Evolutionary conservation across 2,329 filamentous ascomycete species (phyloP).

Genomic region (Nemania abortiva): DNA sequence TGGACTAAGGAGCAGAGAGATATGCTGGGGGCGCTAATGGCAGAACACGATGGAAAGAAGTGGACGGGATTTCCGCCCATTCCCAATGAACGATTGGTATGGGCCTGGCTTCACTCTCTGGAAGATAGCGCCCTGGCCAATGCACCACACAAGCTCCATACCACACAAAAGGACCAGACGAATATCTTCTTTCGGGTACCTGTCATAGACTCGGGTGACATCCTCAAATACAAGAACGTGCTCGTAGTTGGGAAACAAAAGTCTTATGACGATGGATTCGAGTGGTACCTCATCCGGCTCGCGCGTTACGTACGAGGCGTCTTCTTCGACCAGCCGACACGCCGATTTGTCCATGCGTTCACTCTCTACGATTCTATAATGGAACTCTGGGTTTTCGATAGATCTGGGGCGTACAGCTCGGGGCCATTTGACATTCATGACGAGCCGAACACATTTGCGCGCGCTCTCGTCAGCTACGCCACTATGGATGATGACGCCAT

Average conservation of each 20-base stretch:
- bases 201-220: not conserved
- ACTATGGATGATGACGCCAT: constrained; percentile 15
- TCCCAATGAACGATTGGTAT: not conserved
- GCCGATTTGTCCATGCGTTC: constrained; percentile 25
- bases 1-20: not conserved
- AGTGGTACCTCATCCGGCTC: constrained; percentile 2
- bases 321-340: constrained; percentile 18
- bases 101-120: constrained; percentile 3
- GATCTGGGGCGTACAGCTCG: constrained; percentile 12
- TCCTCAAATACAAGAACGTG: not conserved
- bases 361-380: constrained; percentile 14
- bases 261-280: not conserved
- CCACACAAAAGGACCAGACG: too few species aligned
- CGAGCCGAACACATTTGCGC: constrained; percentile 5
- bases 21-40: not conserved
- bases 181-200: not conserved
- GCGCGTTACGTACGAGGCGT: constrained; percentile 3
- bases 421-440: constrained; percentile 7
- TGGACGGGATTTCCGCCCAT: not conserved
- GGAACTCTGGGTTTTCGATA: constrained; percentile 21
- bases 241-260: not conserved
- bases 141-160: constrained; percentile 8
- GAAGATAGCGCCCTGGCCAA: not conserved
- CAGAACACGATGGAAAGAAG: not conserved
- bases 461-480: constrained; percentile 9